Evolutionary conservation across 192 early-diverging fungal genomes (phyloP).

Genomic region (Pilaira anomala): DNA sequence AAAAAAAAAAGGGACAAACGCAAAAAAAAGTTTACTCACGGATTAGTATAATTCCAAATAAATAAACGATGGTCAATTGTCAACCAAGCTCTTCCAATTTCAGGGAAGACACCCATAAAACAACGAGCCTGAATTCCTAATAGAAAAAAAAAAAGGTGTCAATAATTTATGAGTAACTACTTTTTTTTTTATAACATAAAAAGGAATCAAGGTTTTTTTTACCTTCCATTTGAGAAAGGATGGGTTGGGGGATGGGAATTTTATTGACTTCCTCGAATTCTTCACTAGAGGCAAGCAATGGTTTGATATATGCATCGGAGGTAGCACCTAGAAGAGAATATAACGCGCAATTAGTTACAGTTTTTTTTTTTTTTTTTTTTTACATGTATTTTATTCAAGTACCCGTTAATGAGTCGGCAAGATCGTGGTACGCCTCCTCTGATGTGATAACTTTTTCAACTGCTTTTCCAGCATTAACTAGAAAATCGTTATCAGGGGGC

Average conservation of each 20-base stretch:
- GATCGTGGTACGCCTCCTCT: neutral
- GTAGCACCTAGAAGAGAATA: neutral
- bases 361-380: no score
- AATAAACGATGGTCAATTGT: constrained; percentile 88
- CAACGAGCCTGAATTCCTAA: constrained; percentile 14
- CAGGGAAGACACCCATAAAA: constrained; percentile 92
- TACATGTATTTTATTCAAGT: no score
- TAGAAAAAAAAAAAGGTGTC: neutral
- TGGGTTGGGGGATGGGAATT: neutral
- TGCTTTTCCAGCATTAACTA: constrained; percentile 10
- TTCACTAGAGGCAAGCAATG: neutral
- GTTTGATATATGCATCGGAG: neutral
- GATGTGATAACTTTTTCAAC: neutral
- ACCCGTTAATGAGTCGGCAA: constrained; percentile 9
- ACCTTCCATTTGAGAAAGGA: neutral
- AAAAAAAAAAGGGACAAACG: no score
- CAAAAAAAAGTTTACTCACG: constrained; percentile 35
- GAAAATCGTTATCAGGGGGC: neutral
- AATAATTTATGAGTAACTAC: neutral
- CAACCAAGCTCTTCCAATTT: constrained; percentile 89
- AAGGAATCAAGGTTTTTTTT: neutral
- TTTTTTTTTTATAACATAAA: neutral
- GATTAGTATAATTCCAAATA: constrained; percentile 88
- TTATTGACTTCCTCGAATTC: neutral
- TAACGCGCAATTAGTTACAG: neutral